Percentiles rank a stretch among this genome's conserved stretches.
Conservation (phyloP, 2,329 filamentous ascomycete genomes). For the Sarocladium kiliense region DNA sequence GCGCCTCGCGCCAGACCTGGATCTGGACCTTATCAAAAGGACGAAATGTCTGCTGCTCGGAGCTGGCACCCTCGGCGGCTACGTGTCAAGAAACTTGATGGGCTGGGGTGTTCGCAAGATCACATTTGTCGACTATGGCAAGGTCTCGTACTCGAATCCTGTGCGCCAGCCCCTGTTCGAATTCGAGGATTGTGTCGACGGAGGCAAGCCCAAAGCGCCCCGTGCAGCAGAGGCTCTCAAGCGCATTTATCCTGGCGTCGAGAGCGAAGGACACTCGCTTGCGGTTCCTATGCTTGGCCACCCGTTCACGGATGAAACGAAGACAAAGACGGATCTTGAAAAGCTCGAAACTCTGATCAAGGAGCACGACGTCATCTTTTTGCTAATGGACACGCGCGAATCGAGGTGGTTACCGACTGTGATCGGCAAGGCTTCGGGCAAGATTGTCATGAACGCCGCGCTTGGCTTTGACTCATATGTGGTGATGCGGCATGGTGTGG, state of each 20-base stretch:
- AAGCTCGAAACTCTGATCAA: constrained; percentile 70
- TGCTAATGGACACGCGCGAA: constrained; percentile 96
- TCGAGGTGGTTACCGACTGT: constrained; percentile 93
- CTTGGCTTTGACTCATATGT: constrained; percentile 96
- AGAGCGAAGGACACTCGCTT: constrained; percentile 72
- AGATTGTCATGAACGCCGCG: constrained; percentile 95
- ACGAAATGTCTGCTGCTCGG: constrained; percentile 88
- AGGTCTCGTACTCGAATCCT: constrained; percentile 92
- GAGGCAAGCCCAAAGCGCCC: constrained; percentile 77
- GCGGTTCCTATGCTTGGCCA: constrained; percentile 96
- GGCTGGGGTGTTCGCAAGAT: constrained; percentile 95
- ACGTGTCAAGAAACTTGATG: constrained; percentile 86
- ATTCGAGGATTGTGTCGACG: constrained; percentile 82
- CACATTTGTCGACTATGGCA: constrained; percentile 91
- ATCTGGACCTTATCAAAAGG: constrained; percentile 83
- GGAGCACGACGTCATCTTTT: constrained; percentile 84
- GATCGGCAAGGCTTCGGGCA: constrained; percentile 87
- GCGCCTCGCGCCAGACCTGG: constrained; percentile 83
- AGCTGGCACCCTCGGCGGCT: constrained; percentile 88
- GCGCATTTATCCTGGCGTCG: constrained; percentile 86
- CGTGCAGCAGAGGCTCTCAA: constrained; percentile 74
- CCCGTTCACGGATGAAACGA: constrained; percentile 68
- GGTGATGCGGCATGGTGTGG: constrained; percentile 89
- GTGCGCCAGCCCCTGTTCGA: constrained; percentile 90
- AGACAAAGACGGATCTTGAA: constrained; percentile 69